A percentile compares a stretch with the other conserved stretches of the same genome.
phyloP scores from a whole-genome alignment of 495 filamentous ascomycete genomes.

The Pyrenula massariospora region DNA sequence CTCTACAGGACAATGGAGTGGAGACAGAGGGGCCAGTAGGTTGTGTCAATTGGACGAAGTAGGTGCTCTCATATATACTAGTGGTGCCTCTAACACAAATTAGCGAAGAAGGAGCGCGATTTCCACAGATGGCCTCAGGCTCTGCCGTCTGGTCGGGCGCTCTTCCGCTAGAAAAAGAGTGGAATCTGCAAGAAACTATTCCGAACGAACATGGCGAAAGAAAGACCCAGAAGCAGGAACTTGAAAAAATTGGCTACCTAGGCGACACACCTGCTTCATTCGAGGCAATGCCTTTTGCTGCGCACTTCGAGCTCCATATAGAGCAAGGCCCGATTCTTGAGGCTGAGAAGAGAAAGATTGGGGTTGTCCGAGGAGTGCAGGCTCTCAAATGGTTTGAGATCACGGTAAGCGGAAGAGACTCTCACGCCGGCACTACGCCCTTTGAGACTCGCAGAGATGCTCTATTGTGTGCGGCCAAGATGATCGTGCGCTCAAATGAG shows the following conservation, averaged over 20 bases:
- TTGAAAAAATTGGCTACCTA: slow-evolving; percentile 61
- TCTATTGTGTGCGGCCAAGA: slow-evolving; percentile 51
- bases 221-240: slow-evolving; percentile 55
- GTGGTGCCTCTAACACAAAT: slow-evolving; percentile 1
- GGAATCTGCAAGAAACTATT: slow-evolving; percentile 37
- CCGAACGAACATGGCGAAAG: slow-evolving; percentile 7
- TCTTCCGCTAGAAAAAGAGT: slow-evolving; percentile 50
- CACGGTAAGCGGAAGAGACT: slow-evolving; percentile 51
- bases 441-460: slow-evolving; percentile 49
- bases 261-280: slow-evolving; percentile 45
- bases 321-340: slow-evolving; percentile 70
- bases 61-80: slow-evolving; percentile 7
- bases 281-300: slow-evolving; percentile 47
- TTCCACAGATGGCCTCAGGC: slow-evolving; percentile 64
- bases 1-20: slow-evolving; percentile 55
- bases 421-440: slow-evolving; percentile 67
- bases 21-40: slow-evolving; percentile 61
- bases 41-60: slow-evolving; percentile 75
- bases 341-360: slow-evolving; percentile 46
- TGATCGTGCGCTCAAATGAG: slow-evolving; percentile 56
- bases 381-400: slow-evolving; percentile 62
- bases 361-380: slow-evolving; percentile 57
- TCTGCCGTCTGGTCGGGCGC: slow-evolving; percentile 69
- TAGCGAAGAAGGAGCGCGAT: slow-evolving; percentile 68
- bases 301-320: slow-evolving; percentile 77